Evolutionary conservation across 164 flowering plant species (phyloP), one percentile per base, ranked within the genome.

Genomic region (Magnolia sinica): DNA sequence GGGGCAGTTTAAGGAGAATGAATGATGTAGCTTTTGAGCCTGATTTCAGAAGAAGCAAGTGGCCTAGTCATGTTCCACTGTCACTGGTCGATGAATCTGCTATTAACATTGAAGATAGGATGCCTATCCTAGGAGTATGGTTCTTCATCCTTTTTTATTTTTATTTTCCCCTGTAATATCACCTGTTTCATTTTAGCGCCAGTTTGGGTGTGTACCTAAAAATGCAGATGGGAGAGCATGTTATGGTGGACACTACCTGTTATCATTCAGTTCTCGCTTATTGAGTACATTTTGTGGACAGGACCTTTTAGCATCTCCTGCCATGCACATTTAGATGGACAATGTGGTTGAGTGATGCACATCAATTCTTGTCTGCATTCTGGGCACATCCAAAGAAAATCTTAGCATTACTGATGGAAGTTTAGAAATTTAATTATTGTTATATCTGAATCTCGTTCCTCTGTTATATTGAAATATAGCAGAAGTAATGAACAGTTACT

Each of bases 31-130:
- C 77, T 20, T 45, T 75, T 50, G 87, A 84, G 37, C 61, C 80
- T 70, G 86, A 81, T 77, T 77, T 77, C 68, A 11, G 18, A 55
- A 81, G 80, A 63, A 68, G 85, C 74, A 83, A 76, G 74, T 83
- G 82, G 84, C 81, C 88, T 52, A 77, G 81, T 80, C 89, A 74
- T 73, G 76, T 73, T 55, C 91, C 79, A 67, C 76, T 81, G 14
- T 73, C 89, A 78, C 22, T 75, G 51, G 71, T 74, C 10, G 61
- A 55, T 55, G 61, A 55, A 16, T 55, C 18, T 55, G 61, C 13
- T 16, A 16, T 55, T 55, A 55, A 55, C 18, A 16, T 55, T 55
- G 61, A 55, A 55, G 61, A 55, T 55, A 55, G 18, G 18, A 55
- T 55, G 14, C 16, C 61, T 55, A 11, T 55, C 61, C 61, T 11